Conservation (phyloP, 2,329 filamentous ascomycete species). For the Sphaerulina musiva region DNA sequence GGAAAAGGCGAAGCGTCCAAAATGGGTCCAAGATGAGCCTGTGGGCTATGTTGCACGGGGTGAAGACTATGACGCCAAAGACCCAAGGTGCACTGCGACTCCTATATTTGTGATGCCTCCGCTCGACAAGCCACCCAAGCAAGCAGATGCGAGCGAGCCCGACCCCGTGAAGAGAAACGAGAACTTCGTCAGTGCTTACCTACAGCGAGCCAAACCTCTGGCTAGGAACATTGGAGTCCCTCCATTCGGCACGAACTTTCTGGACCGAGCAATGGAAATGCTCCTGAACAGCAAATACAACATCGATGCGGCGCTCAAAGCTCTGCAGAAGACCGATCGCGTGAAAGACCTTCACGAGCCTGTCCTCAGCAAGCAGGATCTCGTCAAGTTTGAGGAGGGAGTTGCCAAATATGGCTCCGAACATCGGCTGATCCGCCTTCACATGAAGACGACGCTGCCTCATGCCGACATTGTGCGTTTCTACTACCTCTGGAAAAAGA, state of each 20-base stretch:
- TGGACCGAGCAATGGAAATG: slow-evolving; percentile 73
- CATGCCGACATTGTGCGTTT: slow-evolving; percentile 79
- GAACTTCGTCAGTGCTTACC: slow-evolving; percentile 66
- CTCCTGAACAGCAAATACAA: slow-evolving; percentile 69
- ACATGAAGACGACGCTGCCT: slow-evolving; percentile 69
- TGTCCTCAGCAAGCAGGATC: slow-evolving; percentile 66
- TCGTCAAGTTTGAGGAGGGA: slow-evolving; percentile 87
- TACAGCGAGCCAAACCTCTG: slow-evolving; percentile 60
- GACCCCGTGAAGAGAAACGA: slow-evolving; percentile 35
- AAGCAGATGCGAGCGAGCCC: slow-evolving; percentile 7
- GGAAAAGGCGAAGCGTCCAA: slow-evolving; percentile 72
- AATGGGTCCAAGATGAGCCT: slow-evolving; percentile 90
- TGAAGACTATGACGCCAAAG: slow-evolving; percentile 66
- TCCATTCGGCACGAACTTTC: slow-evolving; percentile 72
- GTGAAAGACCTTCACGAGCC: slow-evolving; percentile 75
- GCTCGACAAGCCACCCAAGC: slow-evolving; percentile 22
- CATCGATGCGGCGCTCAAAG: slow-evolving; percentile 60
- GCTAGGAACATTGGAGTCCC: slow-evolving; percentile 64
- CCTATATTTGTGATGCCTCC: slow-evolving; percentile 65
- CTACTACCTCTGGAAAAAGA: slow-evolving; percentile 99
- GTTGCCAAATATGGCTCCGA: slow-evolving; percentile 89
- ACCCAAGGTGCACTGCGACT: slow-evolving; percentile 67
- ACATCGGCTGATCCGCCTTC: slow-evolving; percentile 70
- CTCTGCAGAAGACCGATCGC: slow-evolving; percentile 61
- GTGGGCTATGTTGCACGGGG: slow-evolving; percentile 77